phyloP scores from a whole-genome alignment of 306 rosid genomes.

The Pyrus betulifolia region DNA sequence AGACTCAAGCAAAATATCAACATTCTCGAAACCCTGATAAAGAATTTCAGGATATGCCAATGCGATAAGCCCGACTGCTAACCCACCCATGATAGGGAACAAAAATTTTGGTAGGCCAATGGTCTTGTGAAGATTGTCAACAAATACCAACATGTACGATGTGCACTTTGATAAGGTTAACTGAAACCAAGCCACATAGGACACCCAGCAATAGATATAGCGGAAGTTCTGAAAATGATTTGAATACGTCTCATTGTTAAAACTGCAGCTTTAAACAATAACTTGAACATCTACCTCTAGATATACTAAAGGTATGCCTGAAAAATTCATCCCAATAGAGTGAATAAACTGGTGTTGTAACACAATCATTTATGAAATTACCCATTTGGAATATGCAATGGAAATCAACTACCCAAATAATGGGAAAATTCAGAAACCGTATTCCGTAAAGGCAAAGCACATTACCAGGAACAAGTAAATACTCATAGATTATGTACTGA shows the following conservation, averaged over 20 bases:
- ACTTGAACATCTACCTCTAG: constrained; percentile 4
- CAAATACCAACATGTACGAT: constrained; percentile 48
- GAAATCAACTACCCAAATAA: neutral
- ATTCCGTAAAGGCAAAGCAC: neutral
- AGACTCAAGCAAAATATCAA: constrained; percentile 85
- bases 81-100: constrained; percentile 78
- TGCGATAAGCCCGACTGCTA: constrained; percentile 76
- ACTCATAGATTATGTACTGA: neutral
- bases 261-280: constrained; percentile 12
- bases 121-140: constrained; percentile 53
- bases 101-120: constrained; percentile 47
- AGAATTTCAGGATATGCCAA: constrained; percentile 87
- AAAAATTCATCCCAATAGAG: constrained; percentile 7
- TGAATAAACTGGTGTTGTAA: neutral
- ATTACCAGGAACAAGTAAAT: neutral
- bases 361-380: neutral
- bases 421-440: neutral
- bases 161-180: constrained; percentile 74
- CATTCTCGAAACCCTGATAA: constrained; percentile 94
- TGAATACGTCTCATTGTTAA: constrained; percentile 32
- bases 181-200: constrained; percentile 81
- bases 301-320: constrained; percentile 11
- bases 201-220: constrained; percentile 82
- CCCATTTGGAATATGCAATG: neutral
- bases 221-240: constrained; percentile 87